Conservation (phyloP, 306 rosid species). For the Parietaria judaica region DNA sequence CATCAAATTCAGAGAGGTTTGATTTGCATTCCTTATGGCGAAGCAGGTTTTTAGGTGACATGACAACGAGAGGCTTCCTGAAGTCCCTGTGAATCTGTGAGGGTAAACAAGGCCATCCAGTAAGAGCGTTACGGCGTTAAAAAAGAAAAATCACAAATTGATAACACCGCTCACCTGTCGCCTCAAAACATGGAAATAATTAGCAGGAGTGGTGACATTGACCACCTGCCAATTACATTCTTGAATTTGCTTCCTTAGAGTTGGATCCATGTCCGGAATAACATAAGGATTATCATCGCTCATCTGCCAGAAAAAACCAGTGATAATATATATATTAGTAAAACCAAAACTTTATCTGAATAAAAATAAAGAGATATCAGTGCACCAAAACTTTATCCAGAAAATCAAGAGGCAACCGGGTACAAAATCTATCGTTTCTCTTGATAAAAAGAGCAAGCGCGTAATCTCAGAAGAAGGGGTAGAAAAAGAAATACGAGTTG, state of each 20-base stretch:
- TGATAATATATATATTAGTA: conserved; percentile 12
- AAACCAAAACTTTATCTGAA: not conserved
- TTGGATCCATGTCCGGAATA: conserved; percentile 98
- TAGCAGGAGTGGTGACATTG: conserved; percentile 94
- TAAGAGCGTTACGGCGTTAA: conserved; percentile 5
- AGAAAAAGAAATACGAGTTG: no score
- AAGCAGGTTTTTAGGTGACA: conserved; percentile 93
- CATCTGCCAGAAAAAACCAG: conserved; percentile 60
- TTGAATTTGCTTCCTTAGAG: conserved; percentile 89
- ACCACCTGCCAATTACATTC: conserved; percentile 98
- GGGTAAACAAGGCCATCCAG: conserved; percentile 10
- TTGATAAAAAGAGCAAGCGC: no score
- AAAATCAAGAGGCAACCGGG: no score
- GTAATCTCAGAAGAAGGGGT: no score
- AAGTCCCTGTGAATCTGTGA: conserved; percentile 77
- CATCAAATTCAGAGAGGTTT: conserved; percentile 90
- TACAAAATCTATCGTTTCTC: no score
- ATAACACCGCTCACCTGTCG: conserved; percentile 63
- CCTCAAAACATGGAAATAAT: conserved; percentile 91
- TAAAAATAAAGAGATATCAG: not conserved
- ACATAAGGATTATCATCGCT: conserved; percentile 86
- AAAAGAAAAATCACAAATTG: conserved; percentile 3
- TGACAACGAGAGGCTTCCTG: conserved; percentile 90
- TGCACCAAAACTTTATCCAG: not conserved
- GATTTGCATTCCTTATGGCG: conserved; percentile 90